Percentiles rank a stretch among this genome's conserved stretches.
Conservation (phyloP, 495 filamentous ascomycete species). For the Oidiodendron maius region DNA sequence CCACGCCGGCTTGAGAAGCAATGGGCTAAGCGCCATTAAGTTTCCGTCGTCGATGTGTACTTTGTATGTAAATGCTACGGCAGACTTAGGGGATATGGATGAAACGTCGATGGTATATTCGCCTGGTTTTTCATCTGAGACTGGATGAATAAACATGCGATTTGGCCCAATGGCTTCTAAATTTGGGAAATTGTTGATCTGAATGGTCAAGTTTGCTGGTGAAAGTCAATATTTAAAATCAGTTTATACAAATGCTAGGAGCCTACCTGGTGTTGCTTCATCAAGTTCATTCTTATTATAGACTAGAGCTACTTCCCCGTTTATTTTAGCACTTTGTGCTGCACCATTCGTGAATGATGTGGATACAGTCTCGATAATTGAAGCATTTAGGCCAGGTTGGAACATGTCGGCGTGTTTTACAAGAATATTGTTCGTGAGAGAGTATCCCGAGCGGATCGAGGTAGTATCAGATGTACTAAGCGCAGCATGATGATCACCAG, state of each 20-base stretch:
- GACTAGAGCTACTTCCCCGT: slow-evolving; percentile 85
- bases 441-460: slow-evolving; percentile 84
- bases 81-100: slow-evolving; percentile 40
- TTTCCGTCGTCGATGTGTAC: slow-evolving; percentile 67
- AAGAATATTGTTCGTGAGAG: slow-evolving; percentile 51
- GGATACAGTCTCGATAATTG: slow-evolving; percentile 85
- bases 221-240: slow-evolving; percentile 6
- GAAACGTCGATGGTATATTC: slow-evolving; percentile 76
- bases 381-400: slow-evolving; percentile 77
- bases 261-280: slow-evolving; percentile 25
- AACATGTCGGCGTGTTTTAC: slow-evolving; percentile 78
- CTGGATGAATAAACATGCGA: slow-evolving; percentile 74
- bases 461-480: slow-evolving; percentile 68
- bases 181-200: slow-evolving; percentile 83
- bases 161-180: slow-evolving; percentile 95
- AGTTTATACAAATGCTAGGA: not conserved
- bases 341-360: slow-evolving; percentile 73
- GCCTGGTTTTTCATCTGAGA: slow-evolving; percentile 59
- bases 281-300: slow-evolving; percentile 60
- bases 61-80: slow-evolving; percentile 91
- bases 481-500: slow-evolving; percentile 42
- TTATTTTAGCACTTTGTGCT: slow-evolving; percentile 65
- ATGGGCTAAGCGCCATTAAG: slow-evolving; percentile 62
- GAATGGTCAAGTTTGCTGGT: slow-evolving; percentile 58
- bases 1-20: slow-evolving; percentile 77